These are phyloP conservation scores for Starmerella apis DNA, from an alignment of 805 yeast species.

Conservation along the genomic window DNA sequence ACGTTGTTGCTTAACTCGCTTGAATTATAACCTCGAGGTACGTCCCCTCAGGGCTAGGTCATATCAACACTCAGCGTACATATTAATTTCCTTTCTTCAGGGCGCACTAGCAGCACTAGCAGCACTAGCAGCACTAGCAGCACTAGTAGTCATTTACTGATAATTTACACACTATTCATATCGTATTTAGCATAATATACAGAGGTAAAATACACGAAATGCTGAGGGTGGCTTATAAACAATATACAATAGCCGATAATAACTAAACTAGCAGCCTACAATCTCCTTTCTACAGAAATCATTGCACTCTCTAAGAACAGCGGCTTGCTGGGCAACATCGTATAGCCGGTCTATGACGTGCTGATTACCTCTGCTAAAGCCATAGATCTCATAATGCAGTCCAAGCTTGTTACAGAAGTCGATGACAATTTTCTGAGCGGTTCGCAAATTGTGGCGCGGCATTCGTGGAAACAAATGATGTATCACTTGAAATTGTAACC, in stretches of 20 bases:
- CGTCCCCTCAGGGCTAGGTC: no score
- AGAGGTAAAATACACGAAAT: no score
- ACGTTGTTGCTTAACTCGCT: background rate
- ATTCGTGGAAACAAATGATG: conserved; percentile 84
- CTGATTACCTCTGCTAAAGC: conserved; percentile 67
- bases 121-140: no score
- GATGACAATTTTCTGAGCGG: conserved; percentile 59
- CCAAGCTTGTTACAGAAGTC: conserved; percentile 71
- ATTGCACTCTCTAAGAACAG: conserved; percentile 63
- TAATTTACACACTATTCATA: no score
- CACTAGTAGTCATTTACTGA: no score
- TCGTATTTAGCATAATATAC: no score
- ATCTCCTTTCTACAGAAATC: conserved; percentile 48
- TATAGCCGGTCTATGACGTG: conserved; percentile 58
- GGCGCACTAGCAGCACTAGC: no score
- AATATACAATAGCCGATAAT: no score
- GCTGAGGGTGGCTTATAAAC: no score
- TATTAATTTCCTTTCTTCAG: no score
- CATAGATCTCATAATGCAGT: conserved; percentile 69
- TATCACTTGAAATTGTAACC: conserved; percentile 81
- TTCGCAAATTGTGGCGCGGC: conserved; percentile 78
- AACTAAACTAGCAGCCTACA: background rate
- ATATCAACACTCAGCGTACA: no score
- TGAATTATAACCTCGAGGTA: background rate
- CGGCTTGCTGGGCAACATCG: conserved; percentile 71